phyloP scores from a whole-genome alignment of 805 yeast species.

The Spathaspora girioi region DNA sequence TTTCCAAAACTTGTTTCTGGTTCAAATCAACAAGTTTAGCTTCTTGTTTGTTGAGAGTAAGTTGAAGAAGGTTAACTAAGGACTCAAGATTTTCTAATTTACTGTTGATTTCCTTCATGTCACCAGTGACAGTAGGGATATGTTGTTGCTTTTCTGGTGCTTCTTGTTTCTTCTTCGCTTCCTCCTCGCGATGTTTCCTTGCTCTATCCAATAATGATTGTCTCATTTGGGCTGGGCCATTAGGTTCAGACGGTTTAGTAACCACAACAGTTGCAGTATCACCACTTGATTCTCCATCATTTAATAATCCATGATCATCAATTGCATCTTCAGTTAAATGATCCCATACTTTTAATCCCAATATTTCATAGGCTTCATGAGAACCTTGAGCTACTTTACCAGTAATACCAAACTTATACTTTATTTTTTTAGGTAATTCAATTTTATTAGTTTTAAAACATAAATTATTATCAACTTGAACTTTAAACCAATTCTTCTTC shows the following conservation, averaged over 20 bases:
- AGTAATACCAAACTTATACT: slow-evolving; percentile 51
- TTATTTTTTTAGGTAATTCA: slow-evolving; percentile 32
- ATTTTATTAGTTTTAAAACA: slow-evolving; percentile 64
- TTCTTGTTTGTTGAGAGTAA: background rate
- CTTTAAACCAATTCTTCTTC: slow-evolving; percentile 44
- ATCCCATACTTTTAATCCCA: slow-evolving; percentile 54
- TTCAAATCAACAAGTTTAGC: slow-evolving; percentile 15
- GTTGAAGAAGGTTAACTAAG: background rate
- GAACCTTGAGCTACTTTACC: slow-evolving; percentile 34
- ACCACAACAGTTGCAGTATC: slow-evolving; percentile 29
- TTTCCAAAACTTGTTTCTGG: background rate
- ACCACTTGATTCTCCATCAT: slow-evolving; percentile 38
- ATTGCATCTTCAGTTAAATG: slow-evolving; percentile 51
- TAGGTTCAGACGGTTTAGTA: slow-evolving; percentile 7
- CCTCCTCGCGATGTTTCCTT: slow-evolving; percentile 21
- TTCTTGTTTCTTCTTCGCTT: slow-evolving; percentile 10
- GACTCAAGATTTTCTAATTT: slow-evolving; percentile 9
- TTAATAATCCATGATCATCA: slow-evolving; percentile 51
- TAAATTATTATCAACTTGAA: slow-evolving; percentile 70
- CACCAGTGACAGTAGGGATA: background rate
- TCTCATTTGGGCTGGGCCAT: slow-evolving; percentile 13
- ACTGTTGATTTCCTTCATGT: background rate
- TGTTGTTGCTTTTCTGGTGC: background rate
- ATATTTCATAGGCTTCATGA: slow-evolving; percentile 60
- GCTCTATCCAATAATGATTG: slow-evolving; percentile 37